phyloP scores from a whole-genome alignment of 1,139 yeast genomes.

The Saccharomyces hybrid region DNA sequence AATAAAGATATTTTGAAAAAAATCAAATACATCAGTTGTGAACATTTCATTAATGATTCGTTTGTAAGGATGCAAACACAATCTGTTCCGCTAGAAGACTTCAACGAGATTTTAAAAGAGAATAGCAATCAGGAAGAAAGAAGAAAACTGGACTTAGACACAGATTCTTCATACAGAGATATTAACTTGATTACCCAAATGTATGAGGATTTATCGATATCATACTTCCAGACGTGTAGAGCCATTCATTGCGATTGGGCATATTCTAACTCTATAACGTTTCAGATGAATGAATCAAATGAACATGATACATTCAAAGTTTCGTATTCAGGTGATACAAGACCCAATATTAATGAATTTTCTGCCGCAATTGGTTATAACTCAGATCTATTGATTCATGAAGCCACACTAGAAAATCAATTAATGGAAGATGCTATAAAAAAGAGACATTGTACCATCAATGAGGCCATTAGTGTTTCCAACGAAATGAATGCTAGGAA shows the following conservation, averaged over 20 bases:
- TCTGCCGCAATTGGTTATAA: slow-evolving; percentile 50
- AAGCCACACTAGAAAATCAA: slow-evolving; percentile 82
- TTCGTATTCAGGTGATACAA: slow-evolving; percentile 91
- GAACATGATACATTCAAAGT: slow-evolving; percentile 43
- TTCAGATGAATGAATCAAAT: slow-evolving; percentile 32
- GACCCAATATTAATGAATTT: slow-evolving; percentile 62
- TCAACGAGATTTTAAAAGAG: slow-evolving; percentile 5
- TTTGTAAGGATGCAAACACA: slow-evolving; percentile 26
- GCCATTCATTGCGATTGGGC: slow-evolving; percentile 86
- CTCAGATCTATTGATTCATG: slow-evolving; percentile 83
- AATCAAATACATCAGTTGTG: slow-evolving; percentile 58
- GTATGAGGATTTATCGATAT: slow-evolving; percentile 29
- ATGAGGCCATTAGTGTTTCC: slow-evolving; percentile 74
- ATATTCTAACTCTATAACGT: slow-evolving; percentile 59
- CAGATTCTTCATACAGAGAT: slow-evolving; percentile 22
- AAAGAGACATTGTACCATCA: slow-evolving; percentile 83
- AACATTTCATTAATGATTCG: slow-evolving; percentile 41
- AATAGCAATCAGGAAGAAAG: slow-evolving; percentile 25
- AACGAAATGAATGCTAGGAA: slow-evolving; percentile 64
- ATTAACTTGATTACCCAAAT: slow-evolving; percentile 20
- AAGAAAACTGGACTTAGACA: slow-evolving; percentile 29
- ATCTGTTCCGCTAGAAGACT: slow-evolving; percentile 29
- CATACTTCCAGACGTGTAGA: slow-evolving; percentile 48
- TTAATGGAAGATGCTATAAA: slow-evolving; percentile 72
- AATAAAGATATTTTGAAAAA: slow-evolving; percentile 37